Percentiles rank a stretch among this genome's conserved stretches.
Conservation (phyloP, 2,329 filamentous ascomycete species). For the Aspergillus fumigatiaffinis region DNA sequence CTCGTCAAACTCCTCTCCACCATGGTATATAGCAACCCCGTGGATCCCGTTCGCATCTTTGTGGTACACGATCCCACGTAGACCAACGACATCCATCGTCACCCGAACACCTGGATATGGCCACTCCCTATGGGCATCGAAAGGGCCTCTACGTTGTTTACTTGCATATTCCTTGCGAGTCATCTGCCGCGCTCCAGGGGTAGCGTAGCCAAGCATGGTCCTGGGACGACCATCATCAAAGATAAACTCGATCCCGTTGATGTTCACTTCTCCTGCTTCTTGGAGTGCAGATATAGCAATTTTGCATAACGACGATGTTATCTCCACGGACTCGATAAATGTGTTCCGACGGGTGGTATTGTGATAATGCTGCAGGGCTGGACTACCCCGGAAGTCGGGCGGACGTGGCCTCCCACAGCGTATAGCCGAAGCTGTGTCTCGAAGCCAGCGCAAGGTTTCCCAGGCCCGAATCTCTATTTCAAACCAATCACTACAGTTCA, state of each 20-base stretch:
- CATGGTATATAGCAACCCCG: too few species aligned
- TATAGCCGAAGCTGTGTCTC: constrained; percentile 5
- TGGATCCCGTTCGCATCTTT: too few species aligned
- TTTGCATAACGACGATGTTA: neutral
- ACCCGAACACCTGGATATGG: neutral
- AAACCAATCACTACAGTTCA: neutral
- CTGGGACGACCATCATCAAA: neutral
- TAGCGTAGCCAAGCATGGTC: constrained; percentile 1
- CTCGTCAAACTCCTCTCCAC: too few species aligned
- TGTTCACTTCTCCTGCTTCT: neutral
- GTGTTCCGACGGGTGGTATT: neutral
- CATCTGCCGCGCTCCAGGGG: neutral
- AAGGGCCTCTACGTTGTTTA: neutral
- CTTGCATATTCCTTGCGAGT: neutral
- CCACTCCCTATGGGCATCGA: neutral
- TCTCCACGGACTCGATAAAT: neutral
- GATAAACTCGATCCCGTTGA: constrained; percentile 7
- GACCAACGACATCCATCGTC: neutral
- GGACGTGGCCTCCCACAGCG: neutral
- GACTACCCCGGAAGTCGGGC: constrained; percentile 4
- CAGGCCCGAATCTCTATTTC: constrained; percentile 1
- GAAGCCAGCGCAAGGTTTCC: constrained; percentile 9
- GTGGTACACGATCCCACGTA: neutral
- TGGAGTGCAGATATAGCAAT: constrained; percentile 2
- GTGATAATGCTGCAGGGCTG: constrained; percentile 11